Evolutionary conservation across 1,284 basidiomycete genomes (phyloP), one percentile per base, ranked within the genome.

Genomic region (Rhizopogon parksii): DNA sequence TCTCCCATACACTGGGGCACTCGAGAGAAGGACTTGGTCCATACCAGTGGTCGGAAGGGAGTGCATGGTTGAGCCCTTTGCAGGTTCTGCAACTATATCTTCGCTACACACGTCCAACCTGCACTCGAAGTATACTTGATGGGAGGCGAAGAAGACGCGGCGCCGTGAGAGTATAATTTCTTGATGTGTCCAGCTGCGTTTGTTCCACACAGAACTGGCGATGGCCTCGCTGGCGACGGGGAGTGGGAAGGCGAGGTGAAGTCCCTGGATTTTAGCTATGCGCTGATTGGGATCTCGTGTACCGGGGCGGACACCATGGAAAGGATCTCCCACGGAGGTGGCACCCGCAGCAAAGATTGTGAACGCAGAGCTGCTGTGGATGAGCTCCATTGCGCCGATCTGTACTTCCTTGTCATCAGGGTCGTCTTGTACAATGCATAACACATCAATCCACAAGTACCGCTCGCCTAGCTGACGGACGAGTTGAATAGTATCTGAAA

Each of bases 391-490:
- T 14, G 36, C 27, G 7, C 17, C 15, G 30, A 52, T 48, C 25
- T 52, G 46, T 9, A 12, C 39, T 17, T 4, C 15, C 32, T 48
- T 48, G n/a, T 52, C 51, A 4, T 32, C 21, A 4, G 6, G 7
- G 15, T 63, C 46, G 24, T 63, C 19, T 21, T 63, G 59, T 15
- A 50, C 48, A 48, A 63, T 62, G 30, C 59, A 63, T 6, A 60
- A 3, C 2, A 61, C 55, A 24, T 63, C 61, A 11, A 63, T 52
- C 59, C 61, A 60, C 3, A 60, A 37, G 24, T 63, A 62, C 8
- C 55, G 55, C 36, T 63, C 61, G 39, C 58, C 60, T 4, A 62
- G 58, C 17, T 30, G 38, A 6, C 17, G 45, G 1, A 61, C 55
- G 6, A 63, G 40, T 2, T 46, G 43, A 1, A 61, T 60, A 14